phyloP scores from a whole-genome alignment of 176 grass and related monocot species.

The Cymbopogon citratus region DNA sequence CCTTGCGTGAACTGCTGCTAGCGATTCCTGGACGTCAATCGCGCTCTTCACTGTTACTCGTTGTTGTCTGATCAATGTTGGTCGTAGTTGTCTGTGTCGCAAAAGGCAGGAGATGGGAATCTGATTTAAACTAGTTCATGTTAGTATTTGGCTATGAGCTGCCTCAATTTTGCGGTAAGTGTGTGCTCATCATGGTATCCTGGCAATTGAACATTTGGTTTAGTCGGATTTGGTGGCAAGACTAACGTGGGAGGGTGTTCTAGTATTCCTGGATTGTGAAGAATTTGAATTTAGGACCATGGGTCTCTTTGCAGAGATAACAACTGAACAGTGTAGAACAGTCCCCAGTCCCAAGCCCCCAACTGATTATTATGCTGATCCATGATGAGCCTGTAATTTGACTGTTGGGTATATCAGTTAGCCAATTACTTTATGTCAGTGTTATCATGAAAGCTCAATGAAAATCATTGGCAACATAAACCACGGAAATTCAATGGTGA shows the following conservation, averaged over 20 bases:
- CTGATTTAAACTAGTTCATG: neutral
- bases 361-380: neutral
- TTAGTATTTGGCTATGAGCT: neutral
- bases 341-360: neutral
- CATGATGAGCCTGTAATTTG: neutral
- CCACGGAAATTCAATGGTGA: neutral
- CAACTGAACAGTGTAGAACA: neutral
- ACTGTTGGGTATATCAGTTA: neutral
- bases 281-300: neutral
- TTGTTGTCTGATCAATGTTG: neutral
- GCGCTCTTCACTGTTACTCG: neutral
- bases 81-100: neutral
- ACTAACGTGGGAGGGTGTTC: neutral
- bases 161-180: neutral
- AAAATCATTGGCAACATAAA: neutral
- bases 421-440: neutral
- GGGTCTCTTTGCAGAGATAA: neutral
- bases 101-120: neutral
- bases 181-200: neutral
- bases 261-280: neutral
- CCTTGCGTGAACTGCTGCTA: neutral
- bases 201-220: neutral
- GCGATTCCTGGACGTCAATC: neutral
- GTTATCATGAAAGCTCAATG: neutral
- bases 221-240: neutral